Conservation (phyloP, 129 eudicot species). For the Cynara cardunculus region DNA sequence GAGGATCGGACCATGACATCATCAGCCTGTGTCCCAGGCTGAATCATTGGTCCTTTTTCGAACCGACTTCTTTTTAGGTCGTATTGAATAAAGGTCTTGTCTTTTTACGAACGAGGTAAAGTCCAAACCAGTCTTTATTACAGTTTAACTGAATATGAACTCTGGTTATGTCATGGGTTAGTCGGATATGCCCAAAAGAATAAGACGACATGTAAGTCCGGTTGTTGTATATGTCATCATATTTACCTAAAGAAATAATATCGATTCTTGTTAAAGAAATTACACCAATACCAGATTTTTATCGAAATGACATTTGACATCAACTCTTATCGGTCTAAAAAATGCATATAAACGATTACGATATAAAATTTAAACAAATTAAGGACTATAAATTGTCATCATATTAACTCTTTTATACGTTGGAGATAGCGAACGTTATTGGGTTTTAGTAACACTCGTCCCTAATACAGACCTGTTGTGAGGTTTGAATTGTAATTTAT, state of each 20-base stretch:
- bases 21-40: not conserved
- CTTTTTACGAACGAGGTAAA: not conserved
- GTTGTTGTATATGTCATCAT: not conserved
- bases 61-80: not conserved
- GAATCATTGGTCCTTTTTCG: not conserved
- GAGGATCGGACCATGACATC: not conserved
- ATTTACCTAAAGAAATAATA: not conserved
- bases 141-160: not conserved
- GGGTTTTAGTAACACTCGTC: too few species aligned
- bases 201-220: not conserved
- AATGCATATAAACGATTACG: not conserved
- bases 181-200: not conserved
- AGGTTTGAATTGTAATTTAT: too few species aligned
- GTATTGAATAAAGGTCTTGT: too few species aligned
- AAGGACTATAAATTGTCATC: too few species aligned
- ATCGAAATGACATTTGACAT: not conserved
- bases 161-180: not conserved
- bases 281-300: not conserved
- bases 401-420: too few species aligned
- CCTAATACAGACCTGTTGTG: too few species aligned
- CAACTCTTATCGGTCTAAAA: too few species aligned
- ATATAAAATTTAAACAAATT: not conserved
- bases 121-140: not conserved
- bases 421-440: too few species aligned
- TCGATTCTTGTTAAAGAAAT: not conserved